Evolutionary conservation across 2,329 filamentous ascomycete genomes (phyloP), one percentile per base, ranked within the genome.

Genomic region (Escovopsis sp.): DNA sequence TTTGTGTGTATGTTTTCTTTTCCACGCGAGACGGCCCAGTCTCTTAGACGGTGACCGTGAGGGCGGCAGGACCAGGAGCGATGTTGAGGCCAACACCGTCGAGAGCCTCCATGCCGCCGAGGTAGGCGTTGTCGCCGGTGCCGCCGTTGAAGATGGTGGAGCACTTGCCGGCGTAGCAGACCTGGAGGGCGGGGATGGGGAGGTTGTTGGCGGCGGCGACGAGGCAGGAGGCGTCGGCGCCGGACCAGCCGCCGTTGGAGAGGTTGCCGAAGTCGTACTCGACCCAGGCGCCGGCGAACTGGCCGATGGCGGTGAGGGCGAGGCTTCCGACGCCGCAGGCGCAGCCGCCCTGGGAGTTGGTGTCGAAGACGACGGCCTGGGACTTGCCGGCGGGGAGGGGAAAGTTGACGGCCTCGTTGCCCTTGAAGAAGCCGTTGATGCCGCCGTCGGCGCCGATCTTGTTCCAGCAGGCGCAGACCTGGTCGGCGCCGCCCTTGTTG

Each of bases 181-280:
- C 60, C 25, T 51, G 51, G 45, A 67, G 54, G 48, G 56, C 59
- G 16, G 55, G 58, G 40, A 63, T 59, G 14, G 43, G 5, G 12
- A 58, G 48, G 43, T 47, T 45, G 40, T 50, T 46, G 25, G 51
- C 45, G 49, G 62, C 58, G 27, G 68, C 57, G 35, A 70, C 66
- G 9, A 74, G 61, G 44, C 62, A 63, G 5, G 68, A 72, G 47
- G 64, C 68, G 43, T 74, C 70, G 44, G 64, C 66, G 34, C 70
- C 70, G 3, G 65, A 70, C 64, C 65, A 70, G 42, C 53, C 57
- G n/a, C 49, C 42, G 63, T 74, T 74, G 57, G 55, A 55, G 1
- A 46, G 31, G 58, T 63, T 66, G 45, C 48, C 65, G 37, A 65
- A 63, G 57, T 73, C 70, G 41, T 64, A 67, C 61, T 74, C 70